A percentile compares a stretch with the other conserved stretches of the same genome.
phyloP scores from a whole-genome alignment of 2,329 filamentous ascomycete species.

The Phialophora tarda region DNA sequence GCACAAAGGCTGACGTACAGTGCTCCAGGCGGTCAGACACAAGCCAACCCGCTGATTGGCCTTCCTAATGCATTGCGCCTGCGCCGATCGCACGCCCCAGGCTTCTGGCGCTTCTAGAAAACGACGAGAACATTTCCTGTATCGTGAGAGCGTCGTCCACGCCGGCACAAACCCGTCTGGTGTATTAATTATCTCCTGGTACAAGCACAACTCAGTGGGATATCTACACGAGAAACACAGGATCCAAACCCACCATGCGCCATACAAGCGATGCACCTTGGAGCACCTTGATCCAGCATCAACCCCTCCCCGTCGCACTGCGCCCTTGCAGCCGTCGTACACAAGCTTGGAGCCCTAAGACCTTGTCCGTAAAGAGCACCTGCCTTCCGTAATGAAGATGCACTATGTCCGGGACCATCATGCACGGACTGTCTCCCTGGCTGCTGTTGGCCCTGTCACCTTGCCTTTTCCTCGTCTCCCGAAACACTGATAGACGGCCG shows the following conservation, averaged over 20 bases:
- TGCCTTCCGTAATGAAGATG: background rate
- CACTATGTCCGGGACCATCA: background rate
- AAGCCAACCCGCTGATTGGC: background rate
- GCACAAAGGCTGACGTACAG: slow-evolving; percentile 10
- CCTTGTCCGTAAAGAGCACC: background rate
- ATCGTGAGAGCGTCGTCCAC: background rate
- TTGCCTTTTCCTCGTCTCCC: slow-evolving; percentile 3
- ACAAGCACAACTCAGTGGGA: slow-evolving; percentile 34
- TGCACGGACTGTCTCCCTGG: background rate
- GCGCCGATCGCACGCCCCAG: background rate
- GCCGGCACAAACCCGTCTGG: background rate
- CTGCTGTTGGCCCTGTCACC: background rate
- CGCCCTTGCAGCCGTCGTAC: background rate
- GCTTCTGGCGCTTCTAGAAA: slow-evolving; percentile 36
- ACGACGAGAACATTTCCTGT: slow-evolving; percentile 22
- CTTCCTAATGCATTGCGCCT: background rate
- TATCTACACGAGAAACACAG: slow-evolving; percentile 37
- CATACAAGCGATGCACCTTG: slow-evolving; percentile 31
- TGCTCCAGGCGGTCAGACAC: background rate
- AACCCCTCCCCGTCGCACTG: background rate
- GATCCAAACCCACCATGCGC: slow-evolving; percentile 34
- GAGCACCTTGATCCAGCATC: background rate
- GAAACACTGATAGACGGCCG: background rate
- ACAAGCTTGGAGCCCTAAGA: background rate
- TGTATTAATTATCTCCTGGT: slow-evolving; percentile 22